Base-by-base conservation (phyloP, 1,284 basidiomycete genomes). In the Xerocomus tenax region DNA sequence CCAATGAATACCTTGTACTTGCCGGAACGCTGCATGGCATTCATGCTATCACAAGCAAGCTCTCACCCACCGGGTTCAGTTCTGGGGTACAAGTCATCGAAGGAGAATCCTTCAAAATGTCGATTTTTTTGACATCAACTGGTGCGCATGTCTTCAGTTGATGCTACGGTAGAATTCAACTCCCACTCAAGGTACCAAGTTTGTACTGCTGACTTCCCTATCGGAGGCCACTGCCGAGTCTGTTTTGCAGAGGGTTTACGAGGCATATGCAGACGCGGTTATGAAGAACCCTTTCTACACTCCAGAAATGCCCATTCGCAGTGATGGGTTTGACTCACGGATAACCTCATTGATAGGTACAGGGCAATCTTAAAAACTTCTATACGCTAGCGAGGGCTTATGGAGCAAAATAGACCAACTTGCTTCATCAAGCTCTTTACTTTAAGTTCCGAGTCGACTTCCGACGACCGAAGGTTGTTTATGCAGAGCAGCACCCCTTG, bases 271-370 rank as follows among this genome's bases (percentile, higher is more conserved):
- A 2, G 94, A 97, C 63, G 84, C 88, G 5, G 93, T 96, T 48
- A 96, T 97, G 92, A 98, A 98, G 76, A 98, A 98, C 64, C 96
- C 96, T 1, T 99, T 98, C 71, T 93, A 98, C 67, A 96, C 92
- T 3, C 87, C 89, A 23, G 96, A 98, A 69, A 98, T 98, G 95
- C 96, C 96, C 1, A 95, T 98, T 58, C 83, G 95, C 44, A 89
- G 79, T 46, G 87, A 93, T 59, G 82, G 80, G 8, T 98, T 98
- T 62, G 95, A 98, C 62, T 73, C 70, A 32, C 79, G 82, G 35
- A 81, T 90, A 47, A 71, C 74, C 12, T 63, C 75, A 9, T 67
- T 88, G 36, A 73, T 87, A 58, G 82, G 80, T 19, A 68, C 63
- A 44, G 74, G 75, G 12, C 53, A 61, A 56, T 47, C 53, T 45